phyloP scores from a whole-genome alignment of 257 asterid genomes.

The Oldenlandia corymbosa region DNA sequence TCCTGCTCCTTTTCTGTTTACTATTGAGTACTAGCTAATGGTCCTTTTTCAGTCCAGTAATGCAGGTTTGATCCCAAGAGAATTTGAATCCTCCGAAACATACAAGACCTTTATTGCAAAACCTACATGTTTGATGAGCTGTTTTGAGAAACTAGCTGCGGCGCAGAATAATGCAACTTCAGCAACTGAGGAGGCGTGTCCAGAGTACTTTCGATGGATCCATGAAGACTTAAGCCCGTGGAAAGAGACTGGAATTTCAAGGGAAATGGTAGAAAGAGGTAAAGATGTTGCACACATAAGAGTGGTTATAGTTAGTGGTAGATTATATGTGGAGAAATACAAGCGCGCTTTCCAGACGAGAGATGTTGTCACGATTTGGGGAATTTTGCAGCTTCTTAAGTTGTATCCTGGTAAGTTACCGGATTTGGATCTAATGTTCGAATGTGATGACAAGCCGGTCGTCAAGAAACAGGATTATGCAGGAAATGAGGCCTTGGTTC shows the following conservation, averaged over 20 bases:
- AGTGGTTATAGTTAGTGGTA: constrained; percentile 48
- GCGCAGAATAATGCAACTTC: constrained; percentile 6
- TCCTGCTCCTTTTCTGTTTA: no score
- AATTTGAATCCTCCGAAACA: constrained; percentile 20
- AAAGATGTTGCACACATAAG: constrained; percentile 44
- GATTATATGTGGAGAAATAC: constrained; percentile 47
- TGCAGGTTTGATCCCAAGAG: constrained; percentile 29
- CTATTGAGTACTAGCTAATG: not conserved
- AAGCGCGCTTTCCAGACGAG: constrained; percentile 62
- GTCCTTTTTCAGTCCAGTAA: constrained; percentile 34
- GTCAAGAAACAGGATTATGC: constrained; percentile 31
- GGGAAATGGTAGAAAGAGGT: constrained; percentile 46
- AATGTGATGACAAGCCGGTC: constrained; percentile 56
- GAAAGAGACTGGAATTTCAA: constrained; percentile 55
- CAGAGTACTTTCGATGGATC: constrained; percentile 77
- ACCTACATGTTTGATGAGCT: constrained; percentile 44
- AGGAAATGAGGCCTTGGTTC: constrained; percentile 13
- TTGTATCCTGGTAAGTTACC: constrained; percentile 66
- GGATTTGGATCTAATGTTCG: constrained; percentile 66
- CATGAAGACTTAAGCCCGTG: constrained; percentile 81
- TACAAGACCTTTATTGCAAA: constrained; percentile 25
- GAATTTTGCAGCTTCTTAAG: constrained; percentile 72
- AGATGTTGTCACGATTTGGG: constrained; percentile 77
- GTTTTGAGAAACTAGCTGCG: constrained; percentile 32
- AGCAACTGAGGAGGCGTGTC: constrained; percentile 34